Conservation (phyloP, 306 rosid species). For the Glycine soja region DNA sequence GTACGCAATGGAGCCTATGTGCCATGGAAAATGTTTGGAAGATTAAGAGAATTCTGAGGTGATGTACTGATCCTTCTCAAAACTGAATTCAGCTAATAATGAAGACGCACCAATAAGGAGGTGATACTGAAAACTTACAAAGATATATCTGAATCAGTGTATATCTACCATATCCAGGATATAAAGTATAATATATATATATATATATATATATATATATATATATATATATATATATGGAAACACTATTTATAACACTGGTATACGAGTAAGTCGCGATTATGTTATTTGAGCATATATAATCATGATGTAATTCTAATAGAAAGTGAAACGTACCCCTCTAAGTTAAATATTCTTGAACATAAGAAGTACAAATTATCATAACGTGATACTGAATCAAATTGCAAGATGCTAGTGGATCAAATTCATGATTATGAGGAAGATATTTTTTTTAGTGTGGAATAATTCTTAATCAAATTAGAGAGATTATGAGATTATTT, state of each 20-base stretch:
- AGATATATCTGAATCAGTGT: too few relatives aligned
- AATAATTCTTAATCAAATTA: too few relatives aligned
- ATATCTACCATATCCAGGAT: too few relatives aligned
- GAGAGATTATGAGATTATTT: too few relatives aligned
- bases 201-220: too few relatives aligned
- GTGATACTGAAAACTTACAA: too few relatives aligned
- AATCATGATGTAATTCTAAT: background rate
- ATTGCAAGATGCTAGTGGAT: too few relatives aligned
- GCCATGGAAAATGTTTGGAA: slow-evolving; percentile 2
- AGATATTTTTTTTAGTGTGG: too few relatives aligned
- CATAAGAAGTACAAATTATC: background rate
- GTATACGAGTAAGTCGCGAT: background rate
- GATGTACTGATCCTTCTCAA: background rate
- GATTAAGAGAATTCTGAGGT: background rate
- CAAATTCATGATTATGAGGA: too few relatives aligned
- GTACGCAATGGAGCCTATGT: background rate
- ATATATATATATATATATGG: too few relatives aligned
- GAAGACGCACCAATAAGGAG: background rate
- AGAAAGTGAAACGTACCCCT: background rate
- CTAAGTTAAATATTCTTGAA: background rate
- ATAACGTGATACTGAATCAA: too few relatives aligned
- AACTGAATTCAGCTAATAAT: background rate
- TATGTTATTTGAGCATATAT: background rate
- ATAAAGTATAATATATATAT: too few relatives aligned
- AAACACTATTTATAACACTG: background rate